Base-by-base conservation (phyloP, 1,284 basidiomycete species). In the Sanguinoderma infundibulare region DNA sequence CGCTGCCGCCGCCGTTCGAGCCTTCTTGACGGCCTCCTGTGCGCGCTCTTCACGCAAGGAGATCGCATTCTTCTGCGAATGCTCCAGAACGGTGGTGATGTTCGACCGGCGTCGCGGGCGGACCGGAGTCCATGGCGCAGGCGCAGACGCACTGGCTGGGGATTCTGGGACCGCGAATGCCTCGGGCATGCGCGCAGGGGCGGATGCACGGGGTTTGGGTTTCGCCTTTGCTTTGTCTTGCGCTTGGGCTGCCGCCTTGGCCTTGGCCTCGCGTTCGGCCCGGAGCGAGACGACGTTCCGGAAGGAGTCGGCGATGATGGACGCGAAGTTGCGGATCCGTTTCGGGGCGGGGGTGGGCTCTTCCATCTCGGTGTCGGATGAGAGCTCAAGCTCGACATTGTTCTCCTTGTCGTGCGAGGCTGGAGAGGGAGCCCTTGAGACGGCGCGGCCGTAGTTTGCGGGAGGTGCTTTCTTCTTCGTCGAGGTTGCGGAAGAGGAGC, bases 231-330 rank as follows among this genome's bases (percentile, higher is more conserved):
- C 40, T 63, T 28, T 2, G 39, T 54, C 52, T 63, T 44, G 40
- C 34, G 34, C 34, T 7, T 66, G 32, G 69, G 61, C 51, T 77
- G 79, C 55, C 1, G 40, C 38, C 12, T 49, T 47, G 1, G 52
- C 35, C 7, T 49, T 53, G 24, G 56, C 59, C 32, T 61, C 57
- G 47, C 65, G 65, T 22, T 59, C 62, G 14, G 57, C 57, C 2
- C 62, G 60, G 14, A 85, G 70, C 38, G 72, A 70, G 30, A 78
- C 74, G 34, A 78, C 74, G 53, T 78, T 78, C 46, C 70, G 75
- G 51, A 77, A 75, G 14, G 83, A 80, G 56, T 81, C 78, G 3
- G 80, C 78, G 28, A 85, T 68, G 34, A 85, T 69, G 14, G 80
- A 80, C n/a, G 72, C 69, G 63, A 83, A 81, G 60, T 72, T 75